Conservation (phyloP, 257 asterid genomes). For the Eucommia ulmoides region DNA sequence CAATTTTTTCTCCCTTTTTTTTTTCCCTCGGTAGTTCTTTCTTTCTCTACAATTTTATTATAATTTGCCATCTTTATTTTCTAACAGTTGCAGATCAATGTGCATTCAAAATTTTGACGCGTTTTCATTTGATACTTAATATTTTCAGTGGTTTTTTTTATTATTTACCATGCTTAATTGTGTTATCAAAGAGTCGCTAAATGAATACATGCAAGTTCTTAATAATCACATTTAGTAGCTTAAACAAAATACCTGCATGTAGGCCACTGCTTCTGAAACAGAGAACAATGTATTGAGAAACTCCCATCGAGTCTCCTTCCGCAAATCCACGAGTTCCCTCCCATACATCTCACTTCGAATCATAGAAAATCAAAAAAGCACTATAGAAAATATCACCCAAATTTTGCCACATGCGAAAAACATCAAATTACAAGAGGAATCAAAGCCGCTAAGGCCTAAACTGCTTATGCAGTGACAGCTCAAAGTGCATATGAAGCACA, state of each 20-base stretch:
- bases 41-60: too few species aligned
- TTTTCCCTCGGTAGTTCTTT: too few species aligned
- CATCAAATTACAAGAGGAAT: conserved; percentile 3
- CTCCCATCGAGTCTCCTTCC: conserved; percentile 78
- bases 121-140: too few species aligned
- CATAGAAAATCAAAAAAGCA: conserved; percentile 21
- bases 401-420: conserved; percentile 13
- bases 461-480: not conserved
- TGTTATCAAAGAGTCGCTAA: too few species aligned
- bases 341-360: conserved; percentile 76
- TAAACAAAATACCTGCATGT: conserved; percentile 57
- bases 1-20: too few species aligned
- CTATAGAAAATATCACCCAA: conserved; percentile 12
- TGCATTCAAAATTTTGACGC: too few species aligned
- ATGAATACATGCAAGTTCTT: too few species aligned
- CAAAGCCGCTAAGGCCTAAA: conserved; percentile 5
- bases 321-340: conserved; percentile 86
- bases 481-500: not conserved
- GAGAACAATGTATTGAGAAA: conserved; percentile 82
- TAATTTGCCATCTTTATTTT: too few species aligned
- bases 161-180: too few species aligned
- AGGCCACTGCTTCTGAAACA: conserved; percentile 93
- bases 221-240: not conserved
- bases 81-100: too few species aligned
- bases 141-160: too few species aligned